Conservation (phyloP, 768 basidiomycete genomes). For the Xerocomus potaroensis region DNA sequence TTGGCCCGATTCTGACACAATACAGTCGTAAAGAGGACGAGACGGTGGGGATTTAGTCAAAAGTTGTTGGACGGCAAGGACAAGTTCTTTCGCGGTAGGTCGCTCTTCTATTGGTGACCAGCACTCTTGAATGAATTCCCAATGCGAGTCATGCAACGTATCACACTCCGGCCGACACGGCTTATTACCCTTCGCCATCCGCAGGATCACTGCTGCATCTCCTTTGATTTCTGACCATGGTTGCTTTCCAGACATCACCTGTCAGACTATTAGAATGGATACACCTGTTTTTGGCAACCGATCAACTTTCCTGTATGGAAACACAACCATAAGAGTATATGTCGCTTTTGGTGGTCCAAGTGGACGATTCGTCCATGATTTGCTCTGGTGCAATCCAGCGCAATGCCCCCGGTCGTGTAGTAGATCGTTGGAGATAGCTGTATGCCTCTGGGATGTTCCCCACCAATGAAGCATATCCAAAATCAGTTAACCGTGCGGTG, state of each 20-base stretch:
- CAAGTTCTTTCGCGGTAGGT: too few species aligned
- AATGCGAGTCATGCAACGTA: too few species aligned
- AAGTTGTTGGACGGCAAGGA: too few species aligned
- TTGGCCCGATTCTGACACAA: too few species aligned
- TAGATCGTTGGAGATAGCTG: background rate
- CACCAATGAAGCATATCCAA: slow-evolving; percentile 25
- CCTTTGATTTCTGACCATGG: background rate
- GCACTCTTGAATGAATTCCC: too few species aligned
- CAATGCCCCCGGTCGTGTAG: background rate
- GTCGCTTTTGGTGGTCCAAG: background rate
- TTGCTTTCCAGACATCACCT: background rate
- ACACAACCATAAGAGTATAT: background rate
- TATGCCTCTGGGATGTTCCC: background rate
- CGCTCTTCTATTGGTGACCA: too few species aligned
- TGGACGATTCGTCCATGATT: background rate
- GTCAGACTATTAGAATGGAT: background rate
- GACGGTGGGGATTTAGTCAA: too few species aligned
- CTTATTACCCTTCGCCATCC: too few species aligned
- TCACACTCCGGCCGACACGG: too few species aligned
- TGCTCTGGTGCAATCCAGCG: background rate
- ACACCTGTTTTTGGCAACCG: background rate
- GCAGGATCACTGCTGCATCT: background rate
- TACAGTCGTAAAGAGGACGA: too few species aligned
- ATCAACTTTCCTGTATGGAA: background rate
- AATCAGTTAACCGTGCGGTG: slow-evolving; percentile 39